Evolutionary conservation across 2,329 filamentous ascomycete species (phyloP).

Genomic region (Cladophialophora immunda): DNA sequence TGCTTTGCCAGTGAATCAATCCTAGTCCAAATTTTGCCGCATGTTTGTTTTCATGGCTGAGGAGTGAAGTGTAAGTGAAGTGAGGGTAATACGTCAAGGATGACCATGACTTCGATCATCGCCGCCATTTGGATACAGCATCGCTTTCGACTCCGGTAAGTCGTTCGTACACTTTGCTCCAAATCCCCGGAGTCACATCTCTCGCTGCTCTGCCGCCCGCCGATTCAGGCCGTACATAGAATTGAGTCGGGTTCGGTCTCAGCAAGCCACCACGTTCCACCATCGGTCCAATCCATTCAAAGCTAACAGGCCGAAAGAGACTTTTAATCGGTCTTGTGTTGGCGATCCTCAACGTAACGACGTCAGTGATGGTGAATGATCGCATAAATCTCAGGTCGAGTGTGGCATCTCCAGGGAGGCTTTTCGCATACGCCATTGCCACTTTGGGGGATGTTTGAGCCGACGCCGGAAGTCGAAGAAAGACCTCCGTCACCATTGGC

Average conservation of each 20-base stretch:
- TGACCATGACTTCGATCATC: slow-evolving; percentile 19
- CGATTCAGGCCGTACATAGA: slow-evolving; percentile 51
- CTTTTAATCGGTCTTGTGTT: slow-evolving; percentile 51
- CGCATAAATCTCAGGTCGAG: slow-evolving; percentile 57
- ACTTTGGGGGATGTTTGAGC: slow-evolving; percentile 68
- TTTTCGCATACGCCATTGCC: slow-evolving; percentile 53
- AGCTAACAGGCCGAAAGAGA: slow-evolving; percentile 50
- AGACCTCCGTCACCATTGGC: slow-evolving; percentile 77
- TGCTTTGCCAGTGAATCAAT: slow-evolving; percentile 13
- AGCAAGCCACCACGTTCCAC: slow-evolving; percentile 49
- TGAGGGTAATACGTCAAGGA: neutral
- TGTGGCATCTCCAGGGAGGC: slow-evolving; percentile 54
- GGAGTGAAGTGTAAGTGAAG: slow-evolving; percentile 22
- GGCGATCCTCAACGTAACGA: slow-evolving; percentile 52
- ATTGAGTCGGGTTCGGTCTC: slow-evolving; percentile 49
- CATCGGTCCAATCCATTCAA: slow-evolving; percentile 48
- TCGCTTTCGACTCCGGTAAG: slow-evolving; percentile 43
- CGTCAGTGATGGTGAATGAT: slow-evolving; percentile 53
- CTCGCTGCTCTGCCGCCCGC: slow-evolving; percentile 45
- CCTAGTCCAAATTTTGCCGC: neutral
- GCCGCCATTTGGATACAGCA: slow-evolving; percentile 34
- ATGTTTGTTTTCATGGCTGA: neutral
- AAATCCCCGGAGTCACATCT: slow-evolving; percentile 52
- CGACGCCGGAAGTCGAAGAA: slow-evolving; percentile 72
- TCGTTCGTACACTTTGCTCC: slow-evolving; percentile 53